A percentile compares a stretch with the other conserved stretches of the same genome.
phyloP scores from a whole-genome alignment of 2,329 filamentous ascomycete species.

The Calonectria pseudoturangicola region DNA sequence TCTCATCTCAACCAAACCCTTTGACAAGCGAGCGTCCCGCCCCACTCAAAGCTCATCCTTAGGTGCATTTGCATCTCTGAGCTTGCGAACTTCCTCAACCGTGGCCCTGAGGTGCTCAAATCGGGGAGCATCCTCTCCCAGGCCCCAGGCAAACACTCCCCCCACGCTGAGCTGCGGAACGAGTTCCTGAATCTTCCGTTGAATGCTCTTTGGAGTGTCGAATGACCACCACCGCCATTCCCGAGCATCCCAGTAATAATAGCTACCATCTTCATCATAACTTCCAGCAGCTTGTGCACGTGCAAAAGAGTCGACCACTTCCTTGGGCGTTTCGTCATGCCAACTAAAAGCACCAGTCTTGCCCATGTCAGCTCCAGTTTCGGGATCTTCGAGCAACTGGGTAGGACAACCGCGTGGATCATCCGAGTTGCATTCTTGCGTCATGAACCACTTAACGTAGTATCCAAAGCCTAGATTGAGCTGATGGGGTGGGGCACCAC shows the following conservation, averaged over 20 bases:
- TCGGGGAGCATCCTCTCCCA: constrained; percentile 78
- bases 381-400: constrained; percentile 73
- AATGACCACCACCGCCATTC: constrained; percentile 83
- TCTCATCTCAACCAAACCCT: constrained; percentile 26
- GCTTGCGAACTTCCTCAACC: constrained; percentile 48
- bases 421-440: constrained; percentile 63
- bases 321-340: constrained; percentile 71
- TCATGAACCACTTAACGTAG: constrained; percentile 79
- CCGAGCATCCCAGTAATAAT: constrained; percentile 79
- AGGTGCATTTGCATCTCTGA: constrained; percentile 37
- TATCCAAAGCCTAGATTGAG: constrained; percentile 80
- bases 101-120: constrained; percentile 65
- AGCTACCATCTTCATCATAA: constrained; percentile 77
- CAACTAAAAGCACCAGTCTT: constrained; percentile 76
- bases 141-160: constrained; percentile 84
- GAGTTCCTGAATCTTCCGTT: constrained; percentile 77
- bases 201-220: constrained; percentile 78
- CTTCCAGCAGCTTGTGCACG: constrained; percentile 71
- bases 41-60: constrained; percentile 56
- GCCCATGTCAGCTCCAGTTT: constrained; percentile 74
- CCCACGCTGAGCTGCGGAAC: constrained; percentile 75
- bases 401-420: constrained; percentile 73
- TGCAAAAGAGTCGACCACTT: constrained; percentile 74
- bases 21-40: constrained; percentile 19
- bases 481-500: constrained; percentile 70